Evolutionary conservation across 371 early-diverging fungal genomes (phyloP).

Genomic region (Syncephalastrum monosporum): DNA sequence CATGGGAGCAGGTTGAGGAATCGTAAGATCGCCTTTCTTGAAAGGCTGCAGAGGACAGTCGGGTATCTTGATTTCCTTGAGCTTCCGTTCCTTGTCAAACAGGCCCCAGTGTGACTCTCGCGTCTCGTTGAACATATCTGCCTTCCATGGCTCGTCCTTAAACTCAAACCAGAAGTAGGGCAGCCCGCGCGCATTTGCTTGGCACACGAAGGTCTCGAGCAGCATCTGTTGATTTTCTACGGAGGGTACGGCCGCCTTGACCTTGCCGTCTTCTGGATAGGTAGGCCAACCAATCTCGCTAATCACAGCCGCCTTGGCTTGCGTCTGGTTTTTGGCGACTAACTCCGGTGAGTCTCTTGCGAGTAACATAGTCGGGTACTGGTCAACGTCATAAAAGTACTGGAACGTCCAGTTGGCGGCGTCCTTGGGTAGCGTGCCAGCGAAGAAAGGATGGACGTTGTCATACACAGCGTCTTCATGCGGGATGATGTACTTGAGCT

Average conservation of each 20-base stretch:
- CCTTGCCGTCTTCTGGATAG: slow-evolving; percentile 28
- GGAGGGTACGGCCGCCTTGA: slow-evolving; percentile 48
- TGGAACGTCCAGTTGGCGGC: slow-evolving; percentile 57
- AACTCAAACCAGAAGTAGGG: slow-evolving; percentile 68
- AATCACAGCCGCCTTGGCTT: slow-evolving; percentile 50
- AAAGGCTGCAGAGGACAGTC: slow-evolving; percentile 31
- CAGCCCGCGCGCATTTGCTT: slow-evolving; percentile 49
- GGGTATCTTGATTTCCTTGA: slow-evolving; percentile 38
- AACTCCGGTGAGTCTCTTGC: slow-evolving; percentile 1
- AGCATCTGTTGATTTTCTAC: slow-evolving; percentile 53
- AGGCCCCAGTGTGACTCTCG: slow-evolving; percentile 68
- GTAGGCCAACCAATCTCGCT: slow-evolving; percentile 73
- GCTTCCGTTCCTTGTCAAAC: slow-evolving; percentile 38
- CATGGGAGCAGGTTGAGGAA: slow-evolving; percentile 19
- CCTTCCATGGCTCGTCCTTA: slow-evolving; percentile 71
- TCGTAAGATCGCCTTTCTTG: slow-evolving; percentile 17
- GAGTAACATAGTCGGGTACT: slow-evolving; percentile 17
- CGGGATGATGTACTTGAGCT: slow-evolving; percentile 41
- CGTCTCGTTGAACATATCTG: slow-evolving; percentile 44
- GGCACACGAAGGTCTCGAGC: slow-evolving; percentile 52
- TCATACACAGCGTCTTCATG: slow-evolving; percentile 56
- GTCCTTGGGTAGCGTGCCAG: slow-evolving; percentile 45
- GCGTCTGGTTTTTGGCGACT: slow-evolving; percentile 6
- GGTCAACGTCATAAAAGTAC: slow-evolving; percentile 37
- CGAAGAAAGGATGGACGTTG: slow-evolving; percentile 71